A percentile compares a stretch with the other conserved stretches of the same genome.
Conservation (phyloP, 2,329 filamentous ascomycete genomes). For the Chrysoporthe deuterocubensis region DNA sequence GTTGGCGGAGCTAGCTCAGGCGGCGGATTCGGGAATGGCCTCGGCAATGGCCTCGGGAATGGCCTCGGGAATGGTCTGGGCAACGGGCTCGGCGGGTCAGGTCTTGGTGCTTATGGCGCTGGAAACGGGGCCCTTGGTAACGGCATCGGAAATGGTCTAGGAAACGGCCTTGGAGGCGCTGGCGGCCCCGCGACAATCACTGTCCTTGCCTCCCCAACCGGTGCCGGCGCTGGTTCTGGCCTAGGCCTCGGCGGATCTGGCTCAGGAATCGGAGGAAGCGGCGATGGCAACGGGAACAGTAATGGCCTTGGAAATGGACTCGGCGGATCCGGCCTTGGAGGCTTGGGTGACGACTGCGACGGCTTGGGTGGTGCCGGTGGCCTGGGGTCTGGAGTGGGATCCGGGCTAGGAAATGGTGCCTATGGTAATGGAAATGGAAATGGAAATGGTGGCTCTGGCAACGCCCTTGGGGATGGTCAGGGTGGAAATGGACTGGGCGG, state of each 20-base stretch:
- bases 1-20: slow-evolving; percentile 1
- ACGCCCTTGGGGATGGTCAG: background rate
- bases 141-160: slow-evolving; percentile 21
- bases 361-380: slow-evolving; percentile 18
- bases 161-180: slow-evolving; percentile 10
- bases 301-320: slow-evolving; percentile 18
- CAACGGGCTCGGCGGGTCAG: background rate
- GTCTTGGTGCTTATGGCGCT: background rate
- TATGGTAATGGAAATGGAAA: background rate
- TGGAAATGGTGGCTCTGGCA: background rate
- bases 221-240: slow-evolving; percentile 18
- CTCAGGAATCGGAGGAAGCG: background rate
- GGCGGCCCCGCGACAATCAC: slow-evolving; percentile 23
- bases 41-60: slow-evolving; percentile 4
- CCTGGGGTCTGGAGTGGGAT: slow-evolving; percentile 4
- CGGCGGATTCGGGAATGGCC: background rate
- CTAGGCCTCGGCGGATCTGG: background rate
- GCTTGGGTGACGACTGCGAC: slow-evolving; percentile 6
- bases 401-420: slow-evolving; percentile 5
- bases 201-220: slow-evolving; percentile 22
- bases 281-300: background rate
- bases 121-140: background rate
- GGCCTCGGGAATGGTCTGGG: slow-evolving; percentile 5
- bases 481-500: slow-evolving; percentile 4
- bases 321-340: slow-evolving; percentile 16